phyloP scores from a whole-genome alignment of 1,139 yeast genomes.

The Hyphopichia wangnamkhiaoensis region DNA sequence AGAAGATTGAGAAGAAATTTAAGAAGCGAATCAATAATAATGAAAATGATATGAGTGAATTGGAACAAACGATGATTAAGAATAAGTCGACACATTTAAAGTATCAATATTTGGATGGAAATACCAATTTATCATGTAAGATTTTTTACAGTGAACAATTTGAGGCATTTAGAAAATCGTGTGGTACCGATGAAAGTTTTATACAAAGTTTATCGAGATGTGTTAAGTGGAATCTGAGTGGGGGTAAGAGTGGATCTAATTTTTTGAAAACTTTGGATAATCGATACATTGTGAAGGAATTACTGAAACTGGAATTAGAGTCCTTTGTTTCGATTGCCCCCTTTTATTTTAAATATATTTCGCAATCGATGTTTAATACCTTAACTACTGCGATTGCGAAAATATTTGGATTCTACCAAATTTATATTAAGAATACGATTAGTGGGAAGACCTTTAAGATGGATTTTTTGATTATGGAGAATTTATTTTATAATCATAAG shows the following conservation, averaged over 20 bases:
- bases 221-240: slow-evolving; percentile 92
- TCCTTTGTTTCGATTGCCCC: slow-evolving; percentile 96
- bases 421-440: slow-evolving; percentile 76
- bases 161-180: slow-evolving; percentile 85
- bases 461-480: slow-evolving; percentile 96
- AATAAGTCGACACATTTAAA: slow-evolving; percentile 87
- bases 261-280: slow-evolving; percentile 91
- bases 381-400: slow-evolving; percentile 93
- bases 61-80: slow-evolving; percentile 75
- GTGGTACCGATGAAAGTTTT: slow-evolving; percentile 75
- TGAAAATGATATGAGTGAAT: slow-evolving; percentile 21
- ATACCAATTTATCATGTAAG: slow-evolving; percentile 83
- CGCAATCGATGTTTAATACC: slow-evolving; percentile 92
- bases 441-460: slow-evolving; percentile 78
- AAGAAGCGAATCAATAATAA: slow-evolving; percentile 29
- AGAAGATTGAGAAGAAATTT: slow-evolving; percentile 47
- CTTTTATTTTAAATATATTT: slow-evolving; percentile 92
- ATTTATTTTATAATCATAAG: slow-evolving; percentile 80
- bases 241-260: slow-evolving; percentile 96
- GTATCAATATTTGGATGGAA: slow-evolving; percentile 87
- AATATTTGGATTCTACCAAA: slow-evolving; percentile 93
- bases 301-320: slow-evolving; percentile 85
- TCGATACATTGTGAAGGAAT: slow-evolving; percentile 84
- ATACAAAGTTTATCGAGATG: slow-evolving; percentile 91
- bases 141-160: slow-evolving; percentile 95